Evolutionary conservation across 2,329 filamentous ascomycete genomes (phyloP).

Genomic region (Fusarium acutatum): DNA sequence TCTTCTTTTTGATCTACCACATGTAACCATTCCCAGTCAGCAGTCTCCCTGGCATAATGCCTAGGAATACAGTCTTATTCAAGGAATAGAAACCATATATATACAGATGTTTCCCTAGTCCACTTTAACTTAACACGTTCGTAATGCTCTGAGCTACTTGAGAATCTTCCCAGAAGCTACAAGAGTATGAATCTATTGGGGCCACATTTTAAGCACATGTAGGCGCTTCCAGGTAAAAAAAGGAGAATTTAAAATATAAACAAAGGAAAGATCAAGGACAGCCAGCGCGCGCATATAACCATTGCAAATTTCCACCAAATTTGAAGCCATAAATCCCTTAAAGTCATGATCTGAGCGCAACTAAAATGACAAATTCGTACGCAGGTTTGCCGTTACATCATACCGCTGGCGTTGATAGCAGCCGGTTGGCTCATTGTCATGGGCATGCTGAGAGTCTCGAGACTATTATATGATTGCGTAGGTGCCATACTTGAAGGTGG

Average conservation of each 20-base stretch:
- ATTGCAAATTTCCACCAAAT: conserved; percentile 34
- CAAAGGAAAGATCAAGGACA: conserved; percentile 37
- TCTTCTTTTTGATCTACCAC: conserved; percentile 26
- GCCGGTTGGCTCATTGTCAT: conserved; percentile 69
- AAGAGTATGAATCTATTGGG: conserved; percentile 39
- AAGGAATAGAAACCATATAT: conserved; percentile 43
- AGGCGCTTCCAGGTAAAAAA: conserved; percentile 38
- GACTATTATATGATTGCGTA: conserved; percentile 60
- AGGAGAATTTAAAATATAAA: conserved; percentile 37
- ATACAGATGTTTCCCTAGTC: conserved; percentile 41
- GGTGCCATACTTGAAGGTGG: conserved; percentile 35
- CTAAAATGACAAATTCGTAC: conserved; percentile 39
- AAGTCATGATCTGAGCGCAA: conserved; percentile 42
- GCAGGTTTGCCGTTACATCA: conserved; percentile 50
- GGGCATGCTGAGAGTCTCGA: conserved; percentile 70
- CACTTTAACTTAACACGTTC: conserved; percentile 15
- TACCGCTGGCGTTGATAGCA: conserved; percentile 54
- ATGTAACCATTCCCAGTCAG: conserved; percentile 17
- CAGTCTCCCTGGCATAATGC: conserved; percentile 25
- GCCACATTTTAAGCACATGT: conserved; percentile 40
- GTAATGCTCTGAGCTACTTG: conserved; percentile 13
- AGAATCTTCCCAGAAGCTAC: conserved; percentile 16
- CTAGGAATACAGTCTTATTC: conserved; percentile 9
- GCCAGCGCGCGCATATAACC: conserved; percentile 30
- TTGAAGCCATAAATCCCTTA: conserved; percentile 41